Evolutionary conservation across 2,329 filamentous ascomycete genomes (phyloP), one percentile per base, ranked within the genome.

Genomic region (Lecanicillium sp.): DNA sequence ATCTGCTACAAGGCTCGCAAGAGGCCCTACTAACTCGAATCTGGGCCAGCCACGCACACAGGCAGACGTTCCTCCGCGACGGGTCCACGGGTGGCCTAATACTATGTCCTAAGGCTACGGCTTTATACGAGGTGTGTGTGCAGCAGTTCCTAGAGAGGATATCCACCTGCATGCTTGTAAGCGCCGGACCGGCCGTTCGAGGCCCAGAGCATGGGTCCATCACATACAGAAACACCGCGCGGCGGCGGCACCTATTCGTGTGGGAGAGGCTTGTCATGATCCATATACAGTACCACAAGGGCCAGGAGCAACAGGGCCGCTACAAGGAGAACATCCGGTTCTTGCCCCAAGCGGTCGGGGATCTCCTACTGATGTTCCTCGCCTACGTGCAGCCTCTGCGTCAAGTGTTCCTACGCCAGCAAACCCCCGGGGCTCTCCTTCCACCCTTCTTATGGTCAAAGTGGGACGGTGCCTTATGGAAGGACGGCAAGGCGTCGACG

Each of bases 271-370:
- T 44, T n/a, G 15, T 49, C n/a, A 49, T 49, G 24, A 15, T 49
- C 11, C 35, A 49, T 38, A 38, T 39, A 23, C 38, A 39, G 23
- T 49, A 51, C 24, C 21, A 51, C 27, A 51, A 51, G 29, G 42
- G 21, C 32, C 17, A 45, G 26, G 29, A 52, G 23, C 32, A 45
- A 26, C 24, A 23, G 12, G 20, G 27, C 29, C 35, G 14, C 11
- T 19, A 52, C 11, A 32, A 9, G 15, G 26, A 52, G 21, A 52
- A 49, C 35, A 52, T 49, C 17, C 33, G 27, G 11, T 52, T 52
- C 21, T 19, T 52, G 15, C 41, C 30, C 12, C 15, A 20, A 4
- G 9, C n/a, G 4, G 48, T 52, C 32, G 29, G 15, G 4, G 33
- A 45, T 14, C 41, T 52, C 8, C 10, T 48, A 14, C 19, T 48